Conservation (phyloP, 1,139 yeast species). For the Lodderomyces theae region DNA sequence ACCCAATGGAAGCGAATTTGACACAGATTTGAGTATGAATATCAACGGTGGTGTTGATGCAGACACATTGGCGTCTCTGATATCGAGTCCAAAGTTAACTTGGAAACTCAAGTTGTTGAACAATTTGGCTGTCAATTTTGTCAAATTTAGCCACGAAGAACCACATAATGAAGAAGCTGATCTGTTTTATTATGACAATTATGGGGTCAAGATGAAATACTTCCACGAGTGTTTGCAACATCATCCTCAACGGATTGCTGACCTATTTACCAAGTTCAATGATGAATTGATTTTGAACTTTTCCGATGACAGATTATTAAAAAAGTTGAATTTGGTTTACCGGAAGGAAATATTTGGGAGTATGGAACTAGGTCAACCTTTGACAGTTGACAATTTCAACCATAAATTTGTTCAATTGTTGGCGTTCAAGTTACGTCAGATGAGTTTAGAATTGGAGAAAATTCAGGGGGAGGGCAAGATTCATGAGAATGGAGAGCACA, state of each 20-base stretch:
- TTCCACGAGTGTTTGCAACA: background rate
- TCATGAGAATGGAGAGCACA: background rate
- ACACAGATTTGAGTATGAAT: background rate
- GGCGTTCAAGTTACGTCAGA: constrained; percentile 30
- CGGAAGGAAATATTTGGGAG: constrained; percentile 2
- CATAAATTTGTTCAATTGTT: constrained; percentile 36
- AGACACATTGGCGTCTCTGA: constrained; percentile 14
- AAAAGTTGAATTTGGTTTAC: constrained; percentile 20
- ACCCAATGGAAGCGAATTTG: constrained; percentile 18
- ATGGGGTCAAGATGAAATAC: constrained; percentile 27
- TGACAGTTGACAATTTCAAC: constrained; percentile 3
- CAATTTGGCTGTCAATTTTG: constrained; percentile 16
- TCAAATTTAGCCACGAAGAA: background rate
- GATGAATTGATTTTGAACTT: constrained; percentile 21
- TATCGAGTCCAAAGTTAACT: constrained; percentile 12
- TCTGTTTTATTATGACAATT: constrained; percentile 23
- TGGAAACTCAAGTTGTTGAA: constrained; percentile 38
- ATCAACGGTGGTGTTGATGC: background rate
- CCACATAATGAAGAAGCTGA: no score
- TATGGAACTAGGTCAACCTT: background rate
- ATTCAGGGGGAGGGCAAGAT: constrained; percentile 14
- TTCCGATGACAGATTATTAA: constrained; percentile 26
- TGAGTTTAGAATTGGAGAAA: constrained; percentile 28
- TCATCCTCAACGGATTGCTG: constrained; percentile 4
- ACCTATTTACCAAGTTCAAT: constrained; percentile 21